Evolutionary conservation across 768 basidiomycete genomes (phyloP).

Genomic region (Tephrocybe rancida): DNA sequence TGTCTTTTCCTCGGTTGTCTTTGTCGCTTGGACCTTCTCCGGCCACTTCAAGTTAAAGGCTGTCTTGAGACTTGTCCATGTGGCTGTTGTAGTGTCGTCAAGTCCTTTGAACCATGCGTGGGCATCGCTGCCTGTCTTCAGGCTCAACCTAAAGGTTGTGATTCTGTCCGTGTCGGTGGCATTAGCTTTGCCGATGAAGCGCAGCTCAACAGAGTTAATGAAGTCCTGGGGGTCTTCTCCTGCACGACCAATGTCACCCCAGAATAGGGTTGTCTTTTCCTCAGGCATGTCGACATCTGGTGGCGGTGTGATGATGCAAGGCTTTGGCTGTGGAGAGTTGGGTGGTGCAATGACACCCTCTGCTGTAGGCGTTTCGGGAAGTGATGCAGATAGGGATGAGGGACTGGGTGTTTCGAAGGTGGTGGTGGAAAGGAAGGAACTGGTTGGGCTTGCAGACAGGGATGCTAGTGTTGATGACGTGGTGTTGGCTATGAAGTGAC

Average conservation of each 20-base stretch:
- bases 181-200: neutral
- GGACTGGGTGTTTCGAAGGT: neutral
- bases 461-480: neutral
- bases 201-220: conserved; percentile 15
- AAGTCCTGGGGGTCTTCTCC: conserved; percentile 23
- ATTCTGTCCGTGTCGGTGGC: conserved; percentile 13
- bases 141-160: conserved; percentile 1
- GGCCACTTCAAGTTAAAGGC: conserved; percentile 23
- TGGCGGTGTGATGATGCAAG: neutral
- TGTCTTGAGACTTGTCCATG: conserved; percentile 8
- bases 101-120: conserved; percentile 17
- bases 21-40: conserved; percentile 7
- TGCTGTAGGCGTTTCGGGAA: neutral
- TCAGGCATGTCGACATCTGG: neutral
- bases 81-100: neutral
- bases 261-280: conserved; percentile 1
- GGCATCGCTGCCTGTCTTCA: conserved; percentile 13
- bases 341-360: neutral
- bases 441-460: neutral
- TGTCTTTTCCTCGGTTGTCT: conserved; percentile 6
- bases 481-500: neutral
- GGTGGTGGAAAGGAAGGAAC: neutral
- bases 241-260: neutral
- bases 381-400: neutral
- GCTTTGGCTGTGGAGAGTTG: neutral